Evolutionary conservation across 2,329 filamentous ascomycete species (phyloP).

Genomic region (Hirsutella thompsonii): DNA sequence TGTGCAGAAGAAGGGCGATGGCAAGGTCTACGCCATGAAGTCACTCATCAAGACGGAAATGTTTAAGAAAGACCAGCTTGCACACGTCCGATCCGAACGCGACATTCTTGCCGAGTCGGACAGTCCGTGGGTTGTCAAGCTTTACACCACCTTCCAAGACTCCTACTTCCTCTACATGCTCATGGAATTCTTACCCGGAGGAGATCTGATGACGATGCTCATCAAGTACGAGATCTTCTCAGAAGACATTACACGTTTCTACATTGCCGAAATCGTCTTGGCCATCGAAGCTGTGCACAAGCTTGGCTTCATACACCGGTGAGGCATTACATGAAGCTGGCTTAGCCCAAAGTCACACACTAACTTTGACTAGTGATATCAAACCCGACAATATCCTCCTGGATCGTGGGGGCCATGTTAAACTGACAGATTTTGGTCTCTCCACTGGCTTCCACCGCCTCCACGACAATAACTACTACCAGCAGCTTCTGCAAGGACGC

Average conservation of each 20-base stretch:
- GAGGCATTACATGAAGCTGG: slow-evolving; percentile 10
- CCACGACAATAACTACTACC: slow-evolving; percentile 97
- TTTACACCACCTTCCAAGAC: slow-evolving; percentile 97
- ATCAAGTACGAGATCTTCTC: slow-evolving; percentile 99
- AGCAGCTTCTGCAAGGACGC: slow-evolving; percentile 77
- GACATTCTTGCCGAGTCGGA: slow-evolving; percentile 98
- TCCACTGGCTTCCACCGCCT: slow-evolving; percentile 97
- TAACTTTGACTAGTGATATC: slow-evolving; percentile 58
- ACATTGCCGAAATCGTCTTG: slow-evolving; percentile 95
- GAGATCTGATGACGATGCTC: slow-evolving; percentile 98
- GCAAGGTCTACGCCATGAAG: slow-evolving; percentile 97
- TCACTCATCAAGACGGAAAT: slow-evolving; percentile 98
- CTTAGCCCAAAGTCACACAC: not conserved
- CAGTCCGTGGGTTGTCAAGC: slow-evolving; percentile 97
- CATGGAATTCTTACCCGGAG: slow-evolving; percentile 97
- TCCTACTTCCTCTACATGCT: slow-evolving; percentile 94
- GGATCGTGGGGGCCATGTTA: slow-evolving; percentile 91
- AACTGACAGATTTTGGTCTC: slow-evolving; percentile 93
- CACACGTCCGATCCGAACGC: slow-evolving; percentile 92
- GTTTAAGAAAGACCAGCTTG: slow-evolving; percentile 98
- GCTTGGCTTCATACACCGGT: slow-evolving; percentile 97
- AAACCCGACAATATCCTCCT: slow-evolving; percentile 98
- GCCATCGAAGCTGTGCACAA: slow-evolving; percentile 99
- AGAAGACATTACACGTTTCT: slow-evolving; percentile 96
- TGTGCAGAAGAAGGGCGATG: slow-evolving; percentile 90